These are phyloP conservation scores for Clonostachys byssicola DNA, from an alignment of 2,329 filamentous ascomycete species.

Conservation along the genomic window DNA sequence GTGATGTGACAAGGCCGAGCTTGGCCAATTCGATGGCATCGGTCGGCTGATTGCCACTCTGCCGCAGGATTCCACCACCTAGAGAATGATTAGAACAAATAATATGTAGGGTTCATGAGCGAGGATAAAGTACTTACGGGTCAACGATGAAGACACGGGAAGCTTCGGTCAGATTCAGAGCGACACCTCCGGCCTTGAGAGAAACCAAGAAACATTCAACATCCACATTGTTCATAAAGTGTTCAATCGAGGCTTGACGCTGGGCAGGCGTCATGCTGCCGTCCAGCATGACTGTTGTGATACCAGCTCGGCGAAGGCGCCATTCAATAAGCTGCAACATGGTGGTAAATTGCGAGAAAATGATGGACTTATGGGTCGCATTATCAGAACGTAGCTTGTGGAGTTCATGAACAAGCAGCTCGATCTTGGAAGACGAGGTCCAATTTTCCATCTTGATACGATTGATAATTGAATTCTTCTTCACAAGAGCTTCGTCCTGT, in stretches of 20 bases:
- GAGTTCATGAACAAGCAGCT: constrained; percentile 90
- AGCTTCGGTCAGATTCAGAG: constrained; percentile 91
- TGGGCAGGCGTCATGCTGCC: constrained; percentile 95
- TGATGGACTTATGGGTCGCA: constrained; percentile 91
- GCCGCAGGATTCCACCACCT: constrained; percentile 99
- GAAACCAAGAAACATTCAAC: constrained; percentile 96
- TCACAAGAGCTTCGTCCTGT: constrained; percentile 80
- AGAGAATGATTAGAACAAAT: constrained; percentile 12
- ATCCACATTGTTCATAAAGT: constrained; percentile 93
- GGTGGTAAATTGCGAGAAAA: constrained; percentile 95
- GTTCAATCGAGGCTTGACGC: constrained; percentile 87
- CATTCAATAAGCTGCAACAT: constrained; percentile 98
- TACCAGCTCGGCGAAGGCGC: constrained; percentile 92
- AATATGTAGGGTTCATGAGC: constrained; percentile 1
- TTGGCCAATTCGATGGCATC: constrained; percentile 93
- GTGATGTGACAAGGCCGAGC: constrained; percentile 91
- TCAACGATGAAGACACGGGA: constrained; percentile 95
- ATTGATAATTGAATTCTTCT: constrained; percentile 97
- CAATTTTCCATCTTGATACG: constrained; percentile 98
- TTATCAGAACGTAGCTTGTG: constrained; percentile 90
- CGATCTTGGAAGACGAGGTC: constrained; percentile 98
- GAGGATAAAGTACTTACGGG: constrained; percentile 57
- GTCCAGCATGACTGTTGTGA: constrained; percentile 97
- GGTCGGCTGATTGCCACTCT: constrained; percentile 96
- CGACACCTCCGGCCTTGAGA: constrained; percentile 92